A percentile compares a stretch with the other conserved stretches of the same genome.
These are phyloP conservation scores for Tylopilus orsonianus DNA, from an alignment of 1,284 basidiomycete species.

Conservation along the genomic window DNA sequence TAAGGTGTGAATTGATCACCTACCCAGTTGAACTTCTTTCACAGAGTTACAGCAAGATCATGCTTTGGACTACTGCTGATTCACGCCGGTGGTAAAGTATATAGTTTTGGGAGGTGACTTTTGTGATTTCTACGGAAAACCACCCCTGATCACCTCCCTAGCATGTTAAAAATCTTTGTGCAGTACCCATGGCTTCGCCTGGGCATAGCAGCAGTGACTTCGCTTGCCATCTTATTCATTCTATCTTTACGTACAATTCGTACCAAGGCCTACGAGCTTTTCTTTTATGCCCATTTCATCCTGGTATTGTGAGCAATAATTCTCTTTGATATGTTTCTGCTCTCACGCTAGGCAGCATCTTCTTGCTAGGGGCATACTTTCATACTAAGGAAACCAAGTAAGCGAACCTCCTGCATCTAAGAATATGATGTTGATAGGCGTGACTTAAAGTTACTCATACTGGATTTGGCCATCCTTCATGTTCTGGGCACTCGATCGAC, in stretches of 20 bases:
- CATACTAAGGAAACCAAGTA: slow-evolving; percentile 36
- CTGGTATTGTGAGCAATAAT: slow-evolving; percentile 40
- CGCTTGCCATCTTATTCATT: slow-evolving; percentile 40
- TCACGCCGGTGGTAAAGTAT: slow-evolving; percentile 46
- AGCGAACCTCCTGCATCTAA: slow-evolving; percentile 20
- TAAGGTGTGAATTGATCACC: slow-evolving; percentile 1
- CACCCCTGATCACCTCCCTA: slow-evolving; percentile 8
- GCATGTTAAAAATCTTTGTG: slow-evolving; percentile 2
- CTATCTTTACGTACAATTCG: slow-evolving; percentile 47
- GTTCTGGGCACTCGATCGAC: slow-evolving; percentile 65
- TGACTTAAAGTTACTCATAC: slow-evolving; percentile 20
- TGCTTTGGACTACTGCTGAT: slow-evolving; percentile 50
- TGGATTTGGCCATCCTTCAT: slow-evolving; percentile 60
- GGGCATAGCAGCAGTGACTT: slow-evolving; percentile 40
- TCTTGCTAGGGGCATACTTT: slow-evolving; percentile 41
- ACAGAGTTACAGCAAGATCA: slow-evolving; percentile 52
- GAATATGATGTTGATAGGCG: background rate
- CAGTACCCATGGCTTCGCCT: slow-evolving; percentile 36
- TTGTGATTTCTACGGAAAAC: background rate
- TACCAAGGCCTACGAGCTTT: slow-evolving; percentile 45
- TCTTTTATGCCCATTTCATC: slow-evolving; percentile 44
- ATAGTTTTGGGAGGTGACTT: slow-evolving; percentile 5
- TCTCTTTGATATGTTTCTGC: no score
- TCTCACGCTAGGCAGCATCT: slow-evolving; percentile 34
- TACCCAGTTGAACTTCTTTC: slow-evolving; percentile 48